A percentile compares a stretch with the other conserved stretches of the same genome.
Conservation (phyloP, 768 basidiomycete genomes). For the Tricholoma saponaceum region DNA sequence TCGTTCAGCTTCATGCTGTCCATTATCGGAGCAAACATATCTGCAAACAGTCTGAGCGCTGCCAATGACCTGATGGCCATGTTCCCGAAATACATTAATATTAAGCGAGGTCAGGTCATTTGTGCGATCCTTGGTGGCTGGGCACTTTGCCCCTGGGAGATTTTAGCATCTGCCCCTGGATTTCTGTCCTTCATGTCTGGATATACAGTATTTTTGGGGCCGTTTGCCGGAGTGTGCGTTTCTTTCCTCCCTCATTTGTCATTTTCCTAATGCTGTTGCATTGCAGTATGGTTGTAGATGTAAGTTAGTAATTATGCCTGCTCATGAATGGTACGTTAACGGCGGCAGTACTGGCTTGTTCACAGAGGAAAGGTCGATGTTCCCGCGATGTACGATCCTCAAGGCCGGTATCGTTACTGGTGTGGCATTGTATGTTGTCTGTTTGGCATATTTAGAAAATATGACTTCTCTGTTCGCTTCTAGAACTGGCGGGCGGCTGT, state of each 20-base stretch:
- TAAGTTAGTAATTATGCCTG: constrained; percentile 18
- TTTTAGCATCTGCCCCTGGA: constrained; percentile 60
- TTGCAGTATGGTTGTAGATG: constrained; percentile 43
- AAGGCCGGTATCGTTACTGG: constrained; percentile 76
- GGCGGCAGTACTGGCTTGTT: constrained; percentile 68
- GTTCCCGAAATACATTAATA: constrained; percentile 75
- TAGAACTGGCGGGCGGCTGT: constrained; percentile 82
- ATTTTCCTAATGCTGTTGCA: neutral
- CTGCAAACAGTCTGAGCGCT: constrained; percentile 68
- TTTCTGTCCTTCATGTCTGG: constrained; percentile 80
- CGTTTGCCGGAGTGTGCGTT: constrained; percentile 74
- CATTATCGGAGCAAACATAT: constrained; percentile 69
- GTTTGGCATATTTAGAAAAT: neutral
- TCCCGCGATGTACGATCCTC: constrained; percentile 78
- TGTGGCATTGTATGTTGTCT: constrained; percentile 58
- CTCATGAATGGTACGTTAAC: neutral
- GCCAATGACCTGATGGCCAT: constrained; percentile 87
- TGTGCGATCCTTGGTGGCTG: constrained; percentile 83
- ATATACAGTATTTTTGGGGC: constrained; percentile 84
- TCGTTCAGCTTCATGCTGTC: constrained; percentile 71
- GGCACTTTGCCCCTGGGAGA: constrained; percentile 86
- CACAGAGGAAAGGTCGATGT: constrained; percentile 72
- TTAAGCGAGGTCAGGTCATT: constrained; percentile 72
- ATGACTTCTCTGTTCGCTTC: neutral
- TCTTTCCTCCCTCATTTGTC: neutral